These are phyloP conservation scores for Chamaecrista fasciculata DNA, from an alignment of 306 rosid genomes.

Conservation along the genomic window DNA sequence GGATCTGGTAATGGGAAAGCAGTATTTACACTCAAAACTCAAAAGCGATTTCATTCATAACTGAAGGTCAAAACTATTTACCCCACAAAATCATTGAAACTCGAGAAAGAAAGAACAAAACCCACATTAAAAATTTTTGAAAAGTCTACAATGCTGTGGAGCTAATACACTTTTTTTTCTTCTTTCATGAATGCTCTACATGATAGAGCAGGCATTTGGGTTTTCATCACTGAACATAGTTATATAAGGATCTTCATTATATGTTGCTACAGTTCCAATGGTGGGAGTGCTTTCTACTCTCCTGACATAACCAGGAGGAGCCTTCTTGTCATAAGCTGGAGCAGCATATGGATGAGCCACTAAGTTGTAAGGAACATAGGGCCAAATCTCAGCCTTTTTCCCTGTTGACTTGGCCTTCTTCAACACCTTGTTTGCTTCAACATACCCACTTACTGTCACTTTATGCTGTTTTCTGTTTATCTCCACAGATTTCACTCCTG, in stretches of 20 bases:
- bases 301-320: conserved; percentile 96
- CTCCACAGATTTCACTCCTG: conserved; percentile 94
- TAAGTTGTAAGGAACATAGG: conserved; percentile 81
- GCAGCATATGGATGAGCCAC: conserved; percentile 86
- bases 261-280: conserved; percentile 50
- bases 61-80: conserved; percentile 30
- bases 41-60: conserved; percentile 4
- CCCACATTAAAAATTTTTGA: conserved; percentile 36
- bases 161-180: background rate
- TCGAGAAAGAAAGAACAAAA: background rate
- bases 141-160: conserved; percentile 37
- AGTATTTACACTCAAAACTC: background rate
- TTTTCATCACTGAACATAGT: conserved; percentile 96
- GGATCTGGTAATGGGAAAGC: background rate
- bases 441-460: conserved; percentile 81
- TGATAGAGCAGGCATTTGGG: conserved; percentile 93
- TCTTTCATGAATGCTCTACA: conserved; percentile 43
- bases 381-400: conserved; percentile 93
- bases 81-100: too few relatives aligned
- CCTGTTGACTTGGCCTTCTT: conserved; percentile 95
- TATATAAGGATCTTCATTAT: conserved; percentile 85
- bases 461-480: conserved; percentile 94
- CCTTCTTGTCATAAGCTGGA: conserved; percentile 87
- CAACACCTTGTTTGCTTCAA: conserved; percentile 84
- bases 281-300: conserved; percentile 54